Conservation (phyloP, 768 basidiomycete genomes). For the Phanerochaete sordida region DNA sequence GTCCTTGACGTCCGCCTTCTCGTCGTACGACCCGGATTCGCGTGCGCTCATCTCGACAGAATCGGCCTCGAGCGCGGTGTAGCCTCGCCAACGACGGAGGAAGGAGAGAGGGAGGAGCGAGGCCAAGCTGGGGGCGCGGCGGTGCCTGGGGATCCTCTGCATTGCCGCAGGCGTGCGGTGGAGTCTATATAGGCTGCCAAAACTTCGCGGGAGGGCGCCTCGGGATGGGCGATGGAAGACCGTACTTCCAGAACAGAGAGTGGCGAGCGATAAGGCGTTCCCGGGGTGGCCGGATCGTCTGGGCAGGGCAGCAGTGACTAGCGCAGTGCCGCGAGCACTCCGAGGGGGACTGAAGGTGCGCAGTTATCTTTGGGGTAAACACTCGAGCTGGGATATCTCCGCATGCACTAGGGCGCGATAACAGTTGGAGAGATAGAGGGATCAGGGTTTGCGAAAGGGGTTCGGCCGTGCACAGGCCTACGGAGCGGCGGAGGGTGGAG, state of each 20-base stretch:
- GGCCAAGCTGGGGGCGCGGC: neutral
- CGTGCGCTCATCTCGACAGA: slow-evolving; percentile 14
- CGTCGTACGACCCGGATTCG: slow-evolving; percentile 15
- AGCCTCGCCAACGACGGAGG: neutral
- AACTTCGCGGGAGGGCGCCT: neutral
- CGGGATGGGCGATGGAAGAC: neutral
- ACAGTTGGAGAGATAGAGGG: neutral
- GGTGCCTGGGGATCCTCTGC: neutral
- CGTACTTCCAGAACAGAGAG: neutral
- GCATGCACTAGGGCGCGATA: neutral
- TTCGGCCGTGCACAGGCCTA: neutral
- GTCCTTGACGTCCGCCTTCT: slow-evolving; percentile 26
- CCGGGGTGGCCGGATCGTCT: neutral
- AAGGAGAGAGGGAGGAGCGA: neutral
- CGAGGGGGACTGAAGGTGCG: neutral
- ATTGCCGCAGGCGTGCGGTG: neutral
- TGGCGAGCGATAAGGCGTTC: neutral
- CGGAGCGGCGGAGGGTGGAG: neutral
- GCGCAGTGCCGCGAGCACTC: neutral
- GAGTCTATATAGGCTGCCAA: neutral
- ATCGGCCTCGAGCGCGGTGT: neutral
- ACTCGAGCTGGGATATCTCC: neutral
- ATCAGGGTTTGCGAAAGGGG: neutral
- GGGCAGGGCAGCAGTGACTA: neutral
- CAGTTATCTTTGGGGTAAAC: neutral